Base-by-base conservation (phyloP, 495 filamentous ascomycete species). In the Amorphotheca resinae region DNA sequence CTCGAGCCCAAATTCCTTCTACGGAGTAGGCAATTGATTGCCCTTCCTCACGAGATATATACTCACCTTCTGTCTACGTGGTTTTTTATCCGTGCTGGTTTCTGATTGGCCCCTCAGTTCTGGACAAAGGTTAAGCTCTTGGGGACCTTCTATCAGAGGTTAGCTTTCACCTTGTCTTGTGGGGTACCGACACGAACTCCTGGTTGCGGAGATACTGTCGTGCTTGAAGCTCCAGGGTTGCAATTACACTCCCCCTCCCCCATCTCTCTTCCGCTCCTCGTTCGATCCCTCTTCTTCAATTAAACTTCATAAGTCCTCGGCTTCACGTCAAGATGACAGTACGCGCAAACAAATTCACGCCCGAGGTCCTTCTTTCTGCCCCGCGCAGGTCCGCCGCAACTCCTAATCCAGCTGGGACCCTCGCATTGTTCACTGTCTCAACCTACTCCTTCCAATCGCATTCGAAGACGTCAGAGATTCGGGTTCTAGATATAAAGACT, bases 361-460 rank as follows among this genome's bases (percentile, higher is more conserved):
- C 82, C 4, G 76, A 85, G 76, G 80, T 88, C 28, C 73, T 96
- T 41, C 76, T 96, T 53, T 78, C 79, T 53, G 86, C 87, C 11
- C 86, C 89, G 22, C 76, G 89, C 25, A 77, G 89, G 31, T 84
- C 82, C 32, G 56, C 77, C 16, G 87, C 81, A 18, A 60, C 79
- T 11, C 87, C 89, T 22, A 93, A 91, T 58, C 53, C 72, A 4
- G 65, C 73, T 25, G 86, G 82, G 4, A 82, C 69, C 11, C 64
- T 74, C 32, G 77, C 80, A 15, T 64, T 89, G 9, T 91, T 82
- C 52, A 79, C 79, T 32, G 74, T 61, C 0, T 83, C 82, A 0
- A 77, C 79, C 6, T 96, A 95, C 56, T 87, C 78, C 16, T 95
- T 96, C 61, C 69, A 83, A 35, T 66, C 74, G 0, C 88, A 95